phyloP scores from a whole-genome alignment of 768 basidiomycete genomes.

The Lepiota brunneoincarnata region DNA sequence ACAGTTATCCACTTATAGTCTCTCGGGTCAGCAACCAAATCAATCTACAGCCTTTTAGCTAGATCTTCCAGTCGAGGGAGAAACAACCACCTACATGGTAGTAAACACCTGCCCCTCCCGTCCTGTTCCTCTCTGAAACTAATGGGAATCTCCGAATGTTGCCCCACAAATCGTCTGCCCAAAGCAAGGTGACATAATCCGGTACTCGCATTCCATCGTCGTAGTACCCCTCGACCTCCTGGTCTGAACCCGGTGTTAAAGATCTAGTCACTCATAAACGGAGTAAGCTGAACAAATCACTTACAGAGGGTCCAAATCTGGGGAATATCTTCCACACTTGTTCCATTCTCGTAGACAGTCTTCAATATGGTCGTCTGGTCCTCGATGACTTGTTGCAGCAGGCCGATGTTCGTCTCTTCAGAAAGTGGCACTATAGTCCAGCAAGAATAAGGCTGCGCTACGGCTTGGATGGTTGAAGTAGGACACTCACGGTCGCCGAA shows the following conservation, averaged over 20 bases:
- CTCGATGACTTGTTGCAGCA: slow-evolving; percentile 52
- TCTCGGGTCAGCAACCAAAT: slow-evolving; percentile 56
- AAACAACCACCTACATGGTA: slow-evolving; percentile 44
- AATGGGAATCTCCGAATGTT: slow-evolving; percentile 63
- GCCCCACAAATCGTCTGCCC: slow-evolving; percentile 77
- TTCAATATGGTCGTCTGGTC: slow-evolving; percentile 60
- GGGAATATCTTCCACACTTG: slow-evolving; percentile 47
- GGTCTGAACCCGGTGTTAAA: slow-evolving; percentile 25
- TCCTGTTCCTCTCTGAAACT: slow-evolving; percentile 51
- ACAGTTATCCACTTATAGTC: slow-evolving; percentile 74
- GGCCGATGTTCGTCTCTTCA: slow-evolving; percentile 41
- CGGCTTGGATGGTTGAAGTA: neutral
- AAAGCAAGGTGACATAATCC: slow-evolving; percentile 60
- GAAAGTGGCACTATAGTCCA: slow-evolving; percentile 42
- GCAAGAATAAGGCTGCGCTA: too few relatives aligned
- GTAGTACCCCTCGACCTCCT: slow-evolving; percentile 66
- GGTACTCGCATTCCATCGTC: slow-evolving; percentile 59
- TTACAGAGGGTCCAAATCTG: slow-evolving; percentile 65
- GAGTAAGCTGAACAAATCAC: slow-evolving; percentile 7
- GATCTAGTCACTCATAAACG: neutral
- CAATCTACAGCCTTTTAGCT: slow-evolving; percentile 28
- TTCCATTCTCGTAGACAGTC: slow-evolving; percentile 39
- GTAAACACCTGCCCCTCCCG: slow-evolving; percentile 68
- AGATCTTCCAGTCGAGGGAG: neutral
- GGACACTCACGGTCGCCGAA: slow-evolving; percentile 42